Conservation (phyloP, 768 basidiomycete species). For the Lyophyllum semitale region DNA sequence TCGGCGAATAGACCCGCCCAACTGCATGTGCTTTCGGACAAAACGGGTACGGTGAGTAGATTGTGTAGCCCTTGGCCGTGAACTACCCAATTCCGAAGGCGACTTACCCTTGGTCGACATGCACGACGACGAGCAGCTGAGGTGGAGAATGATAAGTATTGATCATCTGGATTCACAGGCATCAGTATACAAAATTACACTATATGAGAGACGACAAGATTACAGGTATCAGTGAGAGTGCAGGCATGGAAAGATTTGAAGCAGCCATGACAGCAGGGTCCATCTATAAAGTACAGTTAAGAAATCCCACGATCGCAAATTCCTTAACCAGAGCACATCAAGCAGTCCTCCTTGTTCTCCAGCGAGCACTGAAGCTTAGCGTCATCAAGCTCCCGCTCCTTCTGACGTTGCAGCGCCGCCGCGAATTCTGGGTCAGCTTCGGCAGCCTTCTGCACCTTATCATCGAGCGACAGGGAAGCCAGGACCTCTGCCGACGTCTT, state of each 20-base stretch:
- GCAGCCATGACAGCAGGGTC: not conserved
- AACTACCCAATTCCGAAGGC: too few species aligned
- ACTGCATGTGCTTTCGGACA: not conserved
- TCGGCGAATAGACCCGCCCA: not conserved
- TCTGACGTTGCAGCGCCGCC: constrained; percentile 70
- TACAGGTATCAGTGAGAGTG: constrained; percentile 3
- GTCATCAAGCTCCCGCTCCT: constrained; percentile 76
- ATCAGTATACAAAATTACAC: constrained; percentile 4
- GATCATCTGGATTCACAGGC: not conserved
- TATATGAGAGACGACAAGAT: constrained; percentile 1
- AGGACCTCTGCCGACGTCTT: constrained; percentile 21
- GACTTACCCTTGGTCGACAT: too few species aligned
- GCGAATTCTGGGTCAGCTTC: constrained; percentile 73
- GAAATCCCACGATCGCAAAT: not conserved
- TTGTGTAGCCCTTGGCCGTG: too few species aligned
- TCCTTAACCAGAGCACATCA: constrained; percentile 85
- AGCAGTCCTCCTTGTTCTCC: constrained; percentile 92
- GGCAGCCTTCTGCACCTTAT: constrained; percentile 53
- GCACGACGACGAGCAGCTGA: too few species aligned
- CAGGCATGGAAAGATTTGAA: too few species aligned
- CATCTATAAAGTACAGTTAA: constrained; percentile 7
- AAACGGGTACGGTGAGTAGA: too few species aligned
- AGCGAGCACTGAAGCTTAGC: constrained; percentile 82
- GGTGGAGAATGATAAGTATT: not conserved
- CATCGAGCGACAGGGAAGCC: constrained; percentile 45